These are phyloP conservation scores for Elsinoe fawcettii DNA, from an alignment of 2,329 filamentous ascomycete species.

Conservation along the genomic window DNA sequence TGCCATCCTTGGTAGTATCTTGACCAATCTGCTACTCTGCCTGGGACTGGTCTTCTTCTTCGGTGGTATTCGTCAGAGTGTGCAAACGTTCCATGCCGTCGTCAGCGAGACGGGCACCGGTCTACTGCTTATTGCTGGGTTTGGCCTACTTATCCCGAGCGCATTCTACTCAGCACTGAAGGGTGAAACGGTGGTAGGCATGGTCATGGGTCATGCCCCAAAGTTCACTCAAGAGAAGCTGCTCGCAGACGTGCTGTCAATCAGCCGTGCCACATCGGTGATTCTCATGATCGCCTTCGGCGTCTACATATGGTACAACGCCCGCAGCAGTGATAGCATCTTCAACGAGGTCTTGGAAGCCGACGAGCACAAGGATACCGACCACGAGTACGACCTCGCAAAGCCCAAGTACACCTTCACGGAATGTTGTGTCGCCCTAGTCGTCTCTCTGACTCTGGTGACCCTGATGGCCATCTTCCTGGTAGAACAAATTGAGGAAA, in stretches of 20 bases:
- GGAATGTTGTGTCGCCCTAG: constrained; percentile 60
- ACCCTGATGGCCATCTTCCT: constrained; percentile 66
- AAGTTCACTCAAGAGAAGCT: constrained; percentile 31
- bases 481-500: constrained; percentile 62
- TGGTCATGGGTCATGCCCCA: constrained; percentile 4
- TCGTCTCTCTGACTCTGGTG: constrained; percentile 59
- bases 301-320: constrained; percentile 61
- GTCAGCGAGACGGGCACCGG: constrained; percentile 74
- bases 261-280: constrained; percentile 63
- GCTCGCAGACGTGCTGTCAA: constrained; percentile 47
- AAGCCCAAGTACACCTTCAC: constrained; percentile 67
- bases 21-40: constrained; percentile 74
- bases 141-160: constrained; percentile 2
- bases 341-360: constrained; percentile 66
- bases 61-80: constrained; percentile 60
- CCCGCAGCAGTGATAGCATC: constrained; percentile 65
- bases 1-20: constrained; percentile 74
- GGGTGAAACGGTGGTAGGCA: not conserved
- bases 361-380: constrained; percentile 61
- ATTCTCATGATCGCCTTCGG: constrained; percentile 63
- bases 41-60: constrained; percentile 76
- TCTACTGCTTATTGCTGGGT: constrained; percentile 65
- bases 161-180: constrained; percentile 11
- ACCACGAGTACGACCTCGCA: constrained; percentile 51
- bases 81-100: constrained; percentile 64